Base-by-base conservation (phyloP, 129 eudicot species). In the Flaveria bidentis region DNA sequence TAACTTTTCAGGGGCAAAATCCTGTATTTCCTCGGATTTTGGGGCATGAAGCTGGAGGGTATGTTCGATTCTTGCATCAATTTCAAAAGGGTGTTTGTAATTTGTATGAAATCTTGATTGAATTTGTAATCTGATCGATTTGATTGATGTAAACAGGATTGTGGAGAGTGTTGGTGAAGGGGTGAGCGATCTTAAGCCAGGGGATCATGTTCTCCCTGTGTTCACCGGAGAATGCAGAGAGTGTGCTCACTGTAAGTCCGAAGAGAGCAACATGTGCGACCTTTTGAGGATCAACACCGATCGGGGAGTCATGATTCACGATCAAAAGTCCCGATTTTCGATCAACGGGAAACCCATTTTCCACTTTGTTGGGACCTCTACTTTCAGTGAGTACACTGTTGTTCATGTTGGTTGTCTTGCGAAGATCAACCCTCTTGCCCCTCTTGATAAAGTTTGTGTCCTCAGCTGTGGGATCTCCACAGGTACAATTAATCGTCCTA, bases 31-130 rank as follows among this genome's bases (percentile, higher is more conserved):
- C 97, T 46, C 77, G 97, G 23, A 89, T 92, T 62, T 73, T 89
- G 9, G 97, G 97, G 10, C 97, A 92, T 41, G 98, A 93, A 45
- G 98, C 96, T 42, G 95, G 92, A 81, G 96, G 98, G 98, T 92
- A 88, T 62, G 88, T 51, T n/a, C 1, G 25, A 5, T 52, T 45
- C 16, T 80, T 53, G 39, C 23, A 72, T 16, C 26, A n/a, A 18
- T 0, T n/a, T 75, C 1, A 15, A 41, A 28, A 25, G 39, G 49
- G 47, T 56, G 71, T 92, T 5, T 49, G 0, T 49, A 2, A 11
- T 13, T 9, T 64, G 0, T 23, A 11, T 14, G 11, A 10, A 89
- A 0, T 22, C 25, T 44, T 25, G 52, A 60, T 17, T 45, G 8
- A 33, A 5, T 52, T 28, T 0, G 23, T 47, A 7, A 51, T 23